Base-by-base conservation (phyloP, 208 protist species). In the Trypanosoma caninum region DNA sequence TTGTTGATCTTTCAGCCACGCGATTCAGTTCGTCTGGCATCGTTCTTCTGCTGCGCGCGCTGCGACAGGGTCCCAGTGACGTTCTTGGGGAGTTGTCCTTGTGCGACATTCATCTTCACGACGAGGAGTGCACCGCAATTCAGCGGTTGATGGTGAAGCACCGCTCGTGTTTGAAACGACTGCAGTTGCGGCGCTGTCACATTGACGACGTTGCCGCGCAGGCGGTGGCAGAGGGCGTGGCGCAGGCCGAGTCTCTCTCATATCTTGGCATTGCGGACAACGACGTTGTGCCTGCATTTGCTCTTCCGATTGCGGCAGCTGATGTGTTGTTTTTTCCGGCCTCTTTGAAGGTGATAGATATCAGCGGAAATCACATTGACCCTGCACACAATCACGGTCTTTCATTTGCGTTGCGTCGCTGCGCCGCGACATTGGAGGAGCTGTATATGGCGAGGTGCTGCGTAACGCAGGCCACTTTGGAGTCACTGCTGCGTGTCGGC, bases 311-410 rank as follows among this genome's bases (percentile, higher is more conserved):
- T 7, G 69, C 61, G 9, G 59, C 42, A 16, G 13, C 8, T 7
- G n/a, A 5, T 5, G 16, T 18, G 13, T 51, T 41, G 2, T 23
- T 65, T 0, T 70, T 86, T 5, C 82, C 82, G 0, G 8, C 66
- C n/a, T 63, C 72, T 27, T 54, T 87, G 37, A 59, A 57, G 16
- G 25, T 73, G 13, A 59, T 91, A 1, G 65, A 76, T 46, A 14
- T 91, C 20, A 70, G 71, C 11, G 55, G 66, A 11, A 88, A 87
- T 58, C 41, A 38, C 10, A 72, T 84, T 38, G 57, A 81, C 27
- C 44, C 61, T 6, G 51, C 46, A 1, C 72, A 79, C 20, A 23
- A 78, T 1, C 13, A 25, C 14, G 74, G 77, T 46, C 59, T 90
- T 6, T 47, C 45, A 11, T 31, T 38, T 25, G 57, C 68, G 27